Conservation (phyloP, 306 rosid species). For the Nissolia schottii region DNA sequence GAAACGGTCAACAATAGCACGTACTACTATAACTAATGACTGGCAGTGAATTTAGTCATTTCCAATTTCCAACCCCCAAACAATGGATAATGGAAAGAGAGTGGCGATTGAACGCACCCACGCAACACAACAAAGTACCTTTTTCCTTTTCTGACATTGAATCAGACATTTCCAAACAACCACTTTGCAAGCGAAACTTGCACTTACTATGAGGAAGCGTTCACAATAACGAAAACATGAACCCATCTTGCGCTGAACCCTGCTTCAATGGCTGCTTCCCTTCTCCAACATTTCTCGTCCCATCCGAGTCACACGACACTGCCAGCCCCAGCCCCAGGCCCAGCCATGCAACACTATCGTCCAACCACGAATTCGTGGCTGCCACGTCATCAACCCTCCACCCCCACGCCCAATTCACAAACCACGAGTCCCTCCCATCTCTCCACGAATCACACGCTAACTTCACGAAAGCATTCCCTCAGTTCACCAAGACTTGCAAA, state of each 20-base stretch:
- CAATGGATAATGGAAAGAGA: neutral
- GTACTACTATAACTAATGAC: too few species aligned
- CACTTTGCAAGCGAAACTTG: neutral
- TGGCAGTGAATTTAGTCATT: too few species aligned
- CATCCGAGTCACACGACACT: slow-evolving; percentile 21
- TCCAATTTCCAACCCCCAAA: too few species aligned
- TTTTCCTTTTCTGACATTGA: neutral
- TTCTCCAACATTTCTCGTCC: slow-evolving; percentile 35
- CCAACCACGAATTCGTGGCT: slow-evolving; percentile 28
- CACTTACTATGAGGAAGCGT: neutral
- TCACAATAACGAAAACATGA: slow-evolving; percentile 33
- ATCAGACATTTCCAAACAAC: neutral
- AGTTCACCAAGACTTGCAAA: slow-evolving; percentile 28
- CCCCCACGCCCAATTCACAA: slow-evolving; percentile 56
- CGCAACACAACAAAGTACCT: neutral
- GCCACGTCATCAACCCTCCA: slow-evolving; percentile 51
- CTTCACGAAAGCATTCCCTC: slow-evolving; percentile 58
- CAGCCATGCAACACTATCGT: neutral
- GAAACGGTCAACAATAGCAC: neutral
- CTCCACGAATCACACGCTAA: slow-evolving; percentile 45
- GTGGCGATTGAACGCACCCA: slow-evolving; percentile 5
- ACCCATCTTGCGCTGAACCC: slow-evolving; percentile 34
- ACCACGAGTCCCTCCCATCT: slow-evolving; percentile 73
- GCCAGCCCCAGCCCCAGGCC: slow-evolving; percentile 15
- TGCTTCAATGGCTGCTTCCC: slow-evolving; percentile 64